These are phyloP conservation scores for Cystofilobasidium bisporidii DNA, from an alignment of 768 basidiomycete species.

Conservation along the genomic window DNA sequence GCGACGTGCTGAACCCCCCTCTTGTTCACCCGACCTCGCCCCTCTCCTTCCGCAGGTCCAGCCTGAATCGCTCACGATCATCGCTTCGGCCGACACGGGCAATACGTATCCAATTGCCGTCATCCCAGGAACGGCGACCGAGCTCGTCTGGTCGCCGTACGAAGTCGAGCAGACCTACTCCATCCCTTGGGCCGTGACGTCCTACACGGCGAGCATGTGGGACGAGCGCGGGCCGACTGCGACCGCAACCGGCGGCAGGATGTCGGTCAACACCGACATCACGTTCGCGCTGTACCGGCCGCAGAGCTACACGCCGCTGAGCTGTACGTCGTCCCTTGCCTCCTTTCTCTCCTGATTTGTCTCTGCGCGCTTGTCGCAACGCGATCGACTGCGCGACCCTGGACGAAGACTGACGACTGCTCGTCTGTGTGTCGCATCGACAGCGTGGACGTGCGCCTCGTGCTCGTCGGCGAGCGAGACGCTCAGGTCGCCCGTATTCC, in stretches of 20 bases:
- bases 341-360: too few relatives aligned
- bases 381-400: too few relatives aligned
- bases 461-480: slow-evolving; percentile 20
- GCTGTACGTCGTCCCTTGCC: slow-evolving; percentile 43
- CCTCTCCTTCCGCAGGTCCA: slow-evolving; percentile 40
- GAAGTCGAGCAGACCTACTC: slow-evolving; percentile 59
- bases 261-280: slow-evolving; percentile 59
- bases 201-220: slow-evolving; percentile 69
- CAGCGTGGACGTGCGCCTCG: slow-evolving; percentile 26
- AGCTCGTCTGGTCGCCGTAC: slow-evolving; percentile 65
- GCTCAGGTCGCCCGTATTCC: slow-evolving; percentile 2
- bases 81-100: slow-evolving; percentile 68
- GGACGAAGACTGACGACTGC: neutral
- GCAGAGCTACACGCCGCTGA: slow-evolving; percentile 56
- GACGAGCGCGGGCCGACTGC: slow-evolving; percentile 68
- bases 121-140: slow-evolving; percentile 60
- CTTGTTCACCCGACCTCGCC: neutral
- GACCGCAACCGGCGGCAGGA: slow-evolving; percentile 52
- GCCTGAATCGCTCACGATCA: slow-evolving; percentile 66
- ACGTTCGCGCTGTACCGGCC: slow-evolving; percentile 80
- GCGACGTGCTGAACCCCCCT: neutral
- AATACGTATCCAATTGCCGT: slow-evolving; percentile 72
- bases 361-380: neutral
- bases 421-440: neutral
- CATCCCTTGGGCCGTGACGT: slow-evolving; percentile 61